Conservation (phyloP, 2,329 filamentous ascomycete genomes). For the Fusarium sp. region DNA sequence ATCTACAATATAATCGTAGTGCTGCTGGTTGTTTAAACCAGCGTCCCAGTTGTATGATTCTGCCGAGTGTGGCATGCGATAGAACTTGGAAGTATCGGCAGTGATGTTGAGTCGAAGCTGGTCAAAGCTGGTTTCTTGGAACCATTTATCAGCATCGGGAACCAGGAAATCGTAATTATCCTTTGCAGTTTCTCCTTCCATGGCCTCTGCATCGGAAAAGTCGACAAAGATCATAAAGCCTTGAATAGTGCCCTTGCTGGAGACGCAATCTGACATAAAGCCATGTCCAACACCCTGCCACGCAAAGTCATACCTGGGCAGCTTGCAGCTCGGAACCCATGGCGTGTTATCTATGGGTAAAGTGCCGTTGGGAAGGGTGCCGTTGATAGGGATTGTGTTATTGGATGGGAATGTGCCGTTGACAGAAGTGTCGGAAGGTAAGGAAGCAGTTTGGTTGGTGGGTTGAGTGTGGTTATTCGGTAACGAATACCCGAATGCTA, state of each 20-base stretch:
- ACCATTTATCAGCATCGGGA: conserved; percentile 31
- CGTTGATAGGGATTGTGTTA: too few species aligned
- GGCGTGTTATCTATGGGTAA: too few species aligned
- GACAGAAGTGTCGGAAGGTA: too few species aligned
- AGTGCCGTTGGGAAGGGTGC: too few species aligned
- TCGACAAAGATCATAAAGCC: conserved; percentile 56
- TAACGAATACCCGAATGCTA: too few species aligned
- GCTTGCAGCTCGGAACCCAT: neutral
- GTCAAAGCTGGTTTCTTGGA: conserved; percentile 45
- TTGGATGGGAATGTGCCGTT: too few species aligned
- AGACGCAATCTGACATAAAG: conserved; percentile 45
- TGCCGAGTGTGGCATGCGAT: conserved; percentile 46
- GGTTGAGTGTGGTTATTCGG: too few species aligned
- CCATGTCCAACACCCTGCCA: conserved; percentile 3
- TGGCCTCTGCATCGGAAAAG: conserved; percentile 47
- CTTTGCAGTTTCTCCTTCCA: conserved; percentile 40
- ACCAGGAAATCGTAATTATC: conserved; percentile 36
- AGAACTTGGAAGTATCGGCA: conserved; percentile 40
- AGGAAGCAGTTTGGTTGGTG: too few species aligned
- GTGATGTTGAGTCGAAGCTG: conserved; percentile 42
- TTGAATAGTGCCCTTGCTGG: conserved; percentile 49
- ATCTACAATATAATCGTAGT: conserved; percentile 30
- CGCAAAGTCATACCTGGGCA: neutral
- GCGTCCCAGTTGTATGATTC: conserved; percentile 45
- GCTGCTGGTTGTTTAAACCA: conserved; percentile 6